phyloP scores from a whole-genome alignment of 257 asterid genomes.

The Thymus quinquecostatus region DNA sequence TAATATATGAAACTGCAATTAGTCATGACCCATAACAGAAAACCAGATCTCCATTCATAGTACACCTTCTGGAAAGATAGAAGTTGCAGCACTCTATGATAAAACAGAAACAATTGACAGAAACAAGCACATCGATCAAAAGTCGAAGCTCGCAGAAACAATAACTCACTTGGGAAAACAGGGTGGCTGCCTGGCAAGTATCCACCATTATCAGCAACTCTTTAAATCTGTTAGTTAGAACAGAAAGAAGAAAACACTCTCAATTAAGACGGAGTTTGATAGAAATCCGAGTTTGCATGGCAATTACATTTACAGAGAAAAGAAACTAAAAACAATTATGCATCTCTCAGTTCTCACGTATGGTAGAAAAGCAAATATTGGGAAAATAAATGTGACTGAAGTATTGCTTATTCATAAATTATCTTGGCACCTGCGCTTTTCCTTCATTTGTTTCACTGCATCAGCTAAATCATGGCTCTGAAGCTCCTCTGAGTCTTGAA shows the following conservation, averaged over 20 bases:
- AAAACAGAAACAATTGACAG: background rate
- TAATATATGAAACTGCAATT: constrained; percentile 17
- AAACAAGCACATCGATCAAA: background rate
- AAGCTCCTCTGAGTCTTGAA: constrained; percentile 98
- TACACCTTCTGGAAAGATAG: constrained; percentile 19
- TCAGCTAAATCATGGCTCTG: constrained; percentile 99
- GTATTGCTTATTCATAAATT: constrained; percentile 4
- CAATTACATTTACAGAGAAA: constrained; percentile 18
- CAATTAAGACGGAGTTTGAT: constrained; percentile 16
- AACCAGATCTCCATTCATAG: background rate
- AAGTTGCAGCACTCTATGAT: constrained; percentile 17
- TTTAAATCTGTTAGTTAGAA: constrained; percentile 69
- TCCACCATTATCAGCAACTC: constrained; percentile 98
- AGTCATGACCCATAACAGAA: constrained; percentile 1
- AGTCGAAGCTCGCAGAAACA: constrained; percentile 17
- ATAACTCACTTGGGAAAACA: constrained; percentile 78
- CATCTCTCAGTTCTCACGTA: background rate
- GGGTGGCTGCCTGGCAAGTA: constrained; percentile 99
- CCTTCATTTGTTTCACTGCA: constrained; percentile 99
- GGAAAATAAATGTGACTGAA: background rate
- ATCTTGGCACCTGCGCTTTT: constrained; percentile 70
- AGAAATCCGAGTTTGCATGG: constrained; percentile 13
- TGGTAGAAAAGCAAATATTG: background rate
- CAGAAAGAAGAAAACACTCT: constrained; percentile 29
- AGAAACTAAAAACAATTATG: background rate